These are phyloP conservation scores for Pinus taeda DNA, from an alignment of 75 land plant genomes.

Conservation along the genomic window DNA sequence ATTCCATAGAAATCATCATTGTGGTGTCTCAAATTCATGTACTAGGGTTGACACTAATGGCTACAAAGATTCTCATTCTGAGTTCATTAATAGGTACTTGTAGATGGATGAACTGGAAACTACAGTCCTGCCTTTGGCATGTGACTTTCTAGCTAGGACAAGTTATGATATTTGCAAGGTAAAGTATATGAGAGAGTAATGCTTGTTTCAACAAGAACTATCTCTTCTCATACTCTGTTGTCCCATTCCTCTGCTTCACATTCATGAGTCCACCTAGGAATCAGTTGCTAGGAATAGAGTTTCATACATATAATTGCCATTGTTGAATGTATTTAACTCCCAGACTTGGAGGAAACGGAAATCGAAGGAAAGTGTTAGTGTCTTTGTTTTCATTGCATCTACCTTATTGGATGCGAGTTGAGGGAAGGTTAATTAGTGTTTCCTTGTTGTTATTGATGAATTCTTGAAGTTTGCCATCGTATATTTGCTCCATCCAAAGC, in stretches of 20 bases:
- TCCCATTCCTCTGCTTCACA: too few species aligned
- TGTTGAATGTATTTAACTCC: neutral
- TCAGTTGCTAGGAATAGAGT: too few species aligned
- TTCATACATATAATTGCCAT: too few species aligned
- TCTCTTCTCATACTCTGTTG: too few species aligned
- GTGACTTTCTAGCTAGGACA: neutral
- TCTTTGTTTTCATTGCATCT: neutral
- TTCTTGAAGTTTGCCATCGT: neutral
- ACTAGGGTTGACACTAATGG: neutral
- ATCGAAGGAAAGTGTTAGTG: too few species aligned
- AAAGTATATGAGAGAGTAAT: too few species aligned
- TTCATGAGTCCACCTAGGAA: too few species aligned
- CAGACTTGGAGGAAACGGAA: neutral
- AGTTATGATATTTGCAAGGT: neutral
- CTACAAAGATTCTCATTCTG: neutral
- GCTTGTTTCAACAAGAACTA: too few species aligned
- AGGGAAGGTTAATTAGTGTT: neutral
- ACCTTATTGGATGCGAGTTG: neutral
- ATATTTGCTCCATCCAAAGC: neutral
- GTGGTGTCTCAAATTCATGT: neutral
- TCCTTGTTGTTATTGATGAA: neutral
- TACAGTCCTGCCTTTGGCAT: neutral
- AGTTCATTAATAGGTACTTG: neutral
- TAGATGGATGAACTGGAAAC: neutral
- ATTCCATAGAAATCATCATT: neutral